A percentile compares a stretch with the other conserved stretches of the same genome.
These are phyloP conservation scores for Calonectria pseudoturangicola DNA, from an alignment of 2,329 filamentous ascomycete genomes.

Conservation along the genomic window DNA sequence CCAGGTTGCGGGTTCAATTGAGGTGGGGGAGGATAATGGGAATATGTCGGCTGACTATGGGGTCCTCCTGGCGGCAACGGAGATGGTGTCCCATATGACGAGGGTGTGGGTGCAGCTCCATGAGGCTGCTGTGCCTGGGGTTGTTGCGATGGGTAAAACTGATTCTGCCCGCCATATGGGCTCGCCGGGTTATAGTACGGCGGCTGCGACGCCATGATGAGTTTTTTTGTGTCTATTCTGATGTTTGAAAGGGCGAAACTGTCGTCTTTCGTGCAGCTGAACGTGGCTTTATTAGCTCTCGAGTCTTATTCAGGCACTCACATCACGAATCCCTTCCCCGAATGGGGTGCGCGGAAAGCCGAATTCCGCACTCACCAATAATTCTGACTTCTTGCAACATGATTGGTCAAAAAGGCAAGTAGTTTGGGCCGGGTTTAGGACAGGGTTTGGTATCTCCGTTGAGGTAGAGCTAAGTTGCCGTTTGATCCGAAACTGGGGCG, in stretches of 20 bases:
- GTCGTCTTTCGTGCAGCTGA: background rate
- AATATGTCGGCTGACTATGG: background rate
- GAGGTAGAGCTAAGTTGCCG: conserved; percentile 15
- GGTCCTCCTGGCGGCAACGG: background rate
- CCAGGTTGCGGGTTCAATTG: background rate
- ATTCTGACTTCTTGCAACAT: background rate
- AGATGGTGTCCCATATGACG: background rate
- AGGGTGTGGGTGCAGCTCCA: background rate
- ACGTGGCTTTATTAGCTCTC: background rate
- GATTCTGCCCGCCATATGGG: background rate
- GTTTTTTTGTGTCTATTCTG: background rate
- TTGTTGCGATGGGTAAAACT: background rate
- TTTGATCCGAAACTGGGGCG: conserved; percentile 17
- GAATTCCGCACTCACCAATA: conserved; percentile 5
- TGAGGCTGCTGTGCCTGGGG: background rate
- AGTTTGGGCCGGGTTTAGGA: background rate
- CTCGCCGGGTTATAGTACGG: conserved; percentile 11
- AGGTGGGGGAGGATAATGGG: background rate
- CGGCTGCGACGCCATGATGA: background rate
- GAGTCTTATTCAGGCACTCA: conserved; percentile 1
- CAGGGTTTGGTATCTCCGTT: background rate
- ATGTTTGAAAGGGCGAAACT: background rate
- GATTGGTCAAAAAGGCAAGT: background rate
- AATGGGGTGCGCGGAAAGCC: conserved; percentile 14
- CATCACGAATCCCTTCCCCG: background rate